A percentile compares a stretch with the other conserved stretches of the same genome.
Evolutionary conservation across 73 alveolate species (phyloP).

Genomic region (Paramecium sexaurelia): DNA sequence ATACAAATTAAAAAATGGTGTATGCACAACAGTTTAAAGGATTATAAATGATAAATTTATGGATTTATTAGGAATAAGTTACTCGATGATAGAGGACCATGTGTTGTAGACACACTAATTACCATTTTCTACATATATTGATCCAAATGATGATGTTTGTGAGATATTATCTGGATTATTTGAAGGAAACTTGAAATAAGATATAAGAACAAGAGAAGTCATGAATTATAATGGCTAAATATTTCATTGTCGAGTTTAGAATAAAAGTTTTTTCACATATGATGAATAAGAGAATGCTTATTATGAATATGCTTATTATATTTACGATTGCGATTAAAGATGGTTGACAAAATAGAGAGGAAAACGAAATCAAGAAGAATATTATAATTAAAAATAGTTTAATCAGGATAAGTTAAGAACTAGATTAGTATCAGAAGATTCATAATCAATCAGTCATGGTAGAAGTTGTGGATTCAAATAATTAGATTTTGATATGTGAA

Average conservation of each 20-base stretch:
- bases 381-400: background rate
- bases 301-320: background rate
- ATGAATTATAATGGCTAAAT: constrained; percentile 30
- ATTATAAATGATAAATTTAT: background rate
- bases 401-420: background rate
- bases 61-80: constrained; percentile 8
- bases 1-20: constrained; percentile 13
- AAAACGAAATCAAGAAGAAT: background rate
- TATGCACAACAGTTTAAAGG: background rate
- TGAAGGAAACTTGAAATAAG: background rate
- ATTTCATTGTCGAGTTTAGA: background rate
- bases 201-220: constrained; percentile 8
- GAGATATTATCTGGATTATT: background rate
- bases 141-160: constrained; percentile 24
- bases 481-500: background rate
- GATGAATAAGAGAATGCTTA: background rate
- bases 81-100: background rate
- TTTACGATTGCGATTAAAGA: constrained; percentile 29
- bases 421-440: background rate
- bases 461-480: background rate
- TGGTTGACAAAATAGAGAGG: background rate
- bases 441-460: background rate
- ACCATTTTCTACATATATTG: background rate
- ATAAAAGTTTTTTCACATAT: background rate
- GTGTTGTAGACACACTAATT: background rate